Percentiles rank a stretch among this genome's conserved stretches.
Conservation (phyloP, 2,329 filamentous ascomycete genomes). For the Leptographium radiaticola region DNA sequence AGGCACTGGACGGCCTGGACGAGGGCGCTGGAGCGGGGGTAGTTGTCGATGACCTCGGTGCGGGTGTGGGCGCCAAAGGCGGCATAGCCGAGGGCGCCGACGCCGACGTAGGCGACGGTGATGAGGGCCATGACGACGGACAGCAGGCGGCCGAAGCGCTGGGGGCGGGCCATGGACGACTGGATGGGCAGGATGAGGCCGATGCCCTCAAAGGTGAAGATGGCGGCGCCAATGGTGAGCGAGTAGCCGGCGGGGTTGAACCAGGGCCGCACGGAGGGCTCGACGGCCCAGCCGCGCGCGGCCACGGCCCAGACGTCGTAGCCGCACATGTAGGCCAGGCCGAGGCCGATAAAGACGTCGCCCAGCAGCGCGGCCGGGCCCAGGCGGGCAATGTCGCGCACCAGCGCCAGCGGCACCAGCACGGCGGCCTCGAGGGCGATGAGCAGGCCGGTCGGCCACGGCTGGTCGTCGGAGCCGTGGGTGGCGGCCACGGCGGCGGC, state of each 20-base stretch:
- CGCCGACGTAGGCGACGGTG: slow-evolving; percentile 58
- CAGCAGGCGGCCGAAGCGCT: slow-evolving; percentile 53
- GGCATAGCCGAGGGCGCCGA: slow-evolving; percentile 61
- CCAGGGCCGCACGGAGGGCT: slow-evolving; percentile 42
- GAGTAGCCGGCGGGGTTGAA: slow-evolving; percentile 61
- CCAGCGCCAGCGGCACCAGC: slow-evolving; percentile 54
- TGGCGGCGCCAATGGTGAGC: slow-evolving; percentile 58
- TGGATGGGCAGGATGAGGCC: slow-evolving; percentile 66
- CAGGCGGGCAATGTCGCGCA: slow-evolving; percentile 64
- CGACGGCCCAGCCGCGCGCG: slow-evolving; percentile 34
- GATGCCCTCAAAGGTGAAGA: slow-evolving; percentile 70
- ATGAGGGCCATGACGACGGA: slow-evolving; percentile 60
- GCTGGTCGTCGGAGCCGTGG: not conserved
- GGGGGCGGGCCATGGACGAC: slow-evolving; percentile 58
- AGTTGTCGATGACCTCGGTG: slow-evolving; percentile 67
- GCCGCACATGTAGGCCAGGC: slow-evolving; percentile 60
- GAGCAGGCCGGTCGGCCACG: slow-evolving; percentile 34
- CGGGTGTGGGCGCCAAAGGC: slow-evolving; percentile 56
- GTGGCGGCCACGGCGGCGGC: slow-evolving; percentile 41
- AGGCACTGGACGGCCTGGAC: slow-evolving; percentile 66
- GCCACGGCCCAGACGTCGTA: slow-evolving; percentile 50
- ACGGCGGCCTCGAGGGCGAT: slow-evolving; percentile 54
- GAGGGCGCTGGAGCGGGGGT: slow-evolving; percentile 55
- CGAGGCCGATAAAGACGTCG: slow-evolving; percentile 59
- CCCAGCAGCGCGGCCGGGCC: slow-evolving; percentile 56